Base-by-base conservation (phyloP, 805 yeast genomes). In the Candida multigemmis region DNA sequence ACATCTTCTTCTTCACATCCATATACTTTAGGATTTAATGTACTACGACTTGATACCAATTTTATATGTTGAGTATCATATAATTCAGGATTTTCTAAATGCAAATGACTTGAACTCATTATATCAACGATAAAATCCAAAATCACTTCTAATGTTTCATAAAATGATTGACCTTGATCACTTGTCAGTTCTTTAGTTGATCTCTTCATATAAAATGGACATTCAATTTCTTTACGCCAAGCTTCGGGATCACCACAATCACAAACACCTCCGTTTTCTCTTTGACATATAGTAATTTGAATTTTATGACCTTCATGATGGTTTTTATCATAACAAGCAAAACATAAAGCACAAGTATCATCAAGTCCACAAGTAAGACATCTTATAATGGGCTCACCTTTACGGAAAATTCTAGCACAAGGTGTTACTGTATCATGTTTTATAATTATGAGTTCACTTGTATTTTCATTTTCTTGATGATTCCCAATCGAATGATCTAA, bases 221-320 rank as follows among this genome's bases (percentile, higher is more conserved):
- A 84, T 9, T 56, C 42, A 22, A 74, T 56, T 1, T 62, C 51
- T 10, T 49, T 50, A 4, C 60, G 66, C 86, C 93, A 85, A 0
- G 93, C 93, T 43, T 82, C 94, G 0, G 75, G 71, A 42, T 85
- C 94, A 4, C 95, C 94, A 49, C 95, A 84, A 44, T 84, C 95
- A 48, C 93, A 81, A 12, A 78, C 80, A 0, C 91, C 91, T 20
- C 87, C 83, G 31, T 71, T 79, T 34, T 73, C 80, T 27, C 82
- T 60, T 22, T 71, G 71, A 31, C 78, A 70, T 5, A 81, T 72
- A 21, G 72, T 62, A 11, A 74, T 68, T 30, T 76, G 71, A 6
- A 81, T 76, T 24, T 73, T 69, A 48, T 87, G 97, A 23, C 74
- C 89, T 19, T 46, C 44, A 50, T 87, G 97, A 30, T 68, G 64